Evolutionary conservation across 768 basidiomycete species (phyloP), one percentile per base, ranked within the genome.

Genomic region (Mycena venus): DNA sequence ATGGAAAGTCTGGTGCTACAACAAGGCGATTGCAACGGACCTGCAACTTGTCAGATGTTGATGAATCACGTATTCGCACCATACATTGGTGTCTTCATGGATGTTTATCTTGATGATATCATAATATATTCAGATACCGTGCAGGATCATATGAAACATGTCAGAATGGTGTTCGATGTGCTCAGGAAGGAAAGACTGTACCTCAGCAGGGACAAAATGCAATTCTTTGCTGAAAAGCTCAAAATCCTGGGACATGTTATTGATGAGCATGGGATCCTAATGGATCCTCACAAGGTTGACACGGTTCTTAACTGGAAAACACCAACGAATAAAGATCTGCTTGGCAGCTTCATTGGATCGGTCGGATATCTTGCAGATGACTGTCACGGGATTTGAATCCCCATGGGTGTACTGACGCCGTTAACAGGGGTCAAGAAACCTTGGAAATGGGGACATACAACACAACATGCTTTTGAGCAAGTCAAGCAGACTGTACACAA

Each of bases 251-350:
- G 85, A 1, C 78, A 80, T 5, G 68, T 86, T 0, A 70, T 90
- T 3, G 80, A 83, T 25, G 79, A 84, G 23, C n/a, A 83, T 0
- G 86, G 88, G 0, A 87, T 90, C 21, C 61, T 66, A 0, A 88
- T 89, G 86, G 87, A 89, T 49, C 85, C 86, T 0, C 76, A 84
- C 19, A 90, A 89, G 49, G 86, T 90, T 0, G 84, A 88, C 25
- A 62, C 78, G 0, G 79, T 88, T 0, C 1, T 82, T 0, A 83
- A 83, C 21, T 86, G 84, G 84, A 85, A 84, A 36, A 77, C 75
- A 2, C 85, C 85, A 0, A 84, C 83, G 0, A 84, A 81, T 29
- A 79, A 82, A 1, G 84, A 84, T 19, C 68, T 85, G 27, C 68
- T 88, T 0, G 70, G 78, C 0, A 83, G 84, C 0, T 88, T 88